Evolutionary conservation across 208 protist genomes (phyloP).

Genomic region (Acanthamoeba healyi): DNA sequence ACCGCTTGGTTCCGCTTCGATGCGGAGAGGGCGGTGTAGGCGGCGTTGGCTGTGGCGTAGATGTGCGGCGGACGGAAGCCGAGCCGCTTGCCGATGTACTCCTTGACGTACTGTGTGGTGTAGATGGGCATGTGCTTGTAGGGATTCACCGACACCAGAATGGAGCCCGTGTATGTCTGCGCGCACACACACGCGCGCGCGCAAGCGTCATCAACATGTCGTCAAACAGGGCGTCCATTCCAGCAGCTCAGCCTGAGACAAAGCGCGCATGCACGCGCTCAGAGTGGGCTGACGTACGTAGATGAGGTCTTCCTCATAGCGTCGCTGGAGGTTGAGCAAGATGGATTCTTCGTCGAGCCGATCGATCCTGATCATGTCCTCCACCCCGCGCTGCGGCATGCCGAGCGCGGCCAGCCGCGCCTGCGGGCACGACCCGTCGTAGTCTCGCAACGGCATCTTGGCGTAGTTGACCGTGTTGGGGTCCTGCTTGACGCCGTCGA

Average conservation of each 20-base stretch:
- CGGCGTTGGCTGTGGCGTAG: slow-evolving; percentile 80
- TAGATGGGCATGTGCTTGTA: slow-evolving; percentile 81
- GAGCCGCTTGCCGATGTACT: slow-evolving; percentile 76
- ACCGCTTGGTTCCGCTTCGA: slow-evolving; percentile 81
- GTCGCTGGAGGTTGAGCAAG: slow-evolving; percentile 76
- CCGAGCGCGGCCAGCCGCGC: not conserved
- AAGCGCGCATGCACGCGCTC: too few species aligned
- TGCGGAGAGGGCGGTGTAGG: slow-evolving; percentile 81
- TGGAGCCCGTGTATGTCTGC: slow-evolving; percentile 79
- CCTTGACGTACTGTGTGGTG: slow-evolving; percentile 77
- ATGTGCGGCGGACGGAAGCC: slow-evolving; percentile 80
- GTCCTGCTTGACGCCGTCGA: not conserved
- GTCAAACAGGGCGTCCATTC: too few species aligned
- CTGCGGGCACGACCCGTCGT: not conserved
- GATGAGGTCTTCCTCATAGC: slow-evolving; percentile 78
- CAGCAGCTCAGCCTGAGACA: too few species aligned
- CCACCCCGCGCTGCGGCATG: slow-evolving; percentile 63
- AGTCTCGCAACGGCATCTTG: not conserved
- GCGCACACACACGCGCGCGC: too few species aligned
- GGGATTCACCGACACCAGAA: slow-evolving; percentile 34
- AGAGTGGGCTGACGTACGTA: slow-evolving; percentile 78
- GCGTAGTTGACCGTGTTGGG: not conserved
- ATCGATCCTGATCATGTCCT: slow-evolving; percentile 81
- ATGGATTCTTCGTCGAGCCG: slow-evolving; percentile 77
- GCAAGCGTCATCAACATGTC: too few species aligned